Base-by-base conservation (phyloP, 2,329 filamentous ascomycete species). In the Davidsoniella virescens region DNA sequence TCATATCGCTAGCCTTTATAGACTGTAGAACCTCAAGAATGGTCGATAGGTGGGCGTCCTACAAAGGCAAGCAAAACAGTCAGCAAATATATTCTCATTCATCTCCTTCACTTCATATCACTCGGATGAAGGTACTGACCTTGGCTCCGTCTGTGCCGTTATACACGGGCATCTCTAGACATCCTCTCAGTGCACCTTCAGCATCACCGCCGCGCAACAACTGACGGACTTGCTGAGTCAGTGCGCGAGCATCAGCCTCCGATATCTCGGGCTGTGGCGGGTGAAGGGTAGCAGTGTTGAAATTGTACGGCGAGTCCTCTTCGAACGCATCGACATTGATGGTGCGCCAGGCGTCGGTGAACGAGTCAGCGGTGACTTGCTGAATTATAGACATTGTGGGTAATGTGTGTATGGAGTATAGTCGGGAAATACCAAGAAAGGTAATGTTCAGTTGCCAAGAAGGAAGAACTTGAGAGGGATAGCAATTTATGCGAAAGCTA, bases 1-100 rank as follows among this genome's bases (percentile, higher is more conserved):
- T 87, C 85, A 96, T 96, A 59, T 98, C 92, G 59, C 84, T 84
- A 61, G 92, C 87, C 64, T 94, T 88, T 68, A 96, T 96, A 17
- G 87, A 92, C 66, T 94, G 88, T 56, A 98, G 72, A 52, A 96
- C 88, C 68, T 98, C 92, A 54, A 87, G 79, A 39, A 98, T 84
- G 17, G 85, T 90, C 57, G 85, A 79, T 56, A 94, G 71, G 64
- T 96, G 87, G 26, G 87, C 72, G 57, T 94, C 87, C 82, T 94
- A 65, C 55, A 55, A 54, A 52, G 38, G 49, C 12, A 47, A 40
- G 18, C 26, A 6, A 9, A 20, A 37, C n/a, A 36, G 51, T 59
- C 54, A 59, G 57, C 52, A 49, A 43, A 12, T 18, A 3, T 43
- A 14, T 16, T n/a, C 4, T 14, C 12, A 23, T 20, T 5, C 37